phyloP scores from a whole-genome alignment of 2,329 filamentous ascomycete genomes.

The Colletotrichum somersetense region DNA sequence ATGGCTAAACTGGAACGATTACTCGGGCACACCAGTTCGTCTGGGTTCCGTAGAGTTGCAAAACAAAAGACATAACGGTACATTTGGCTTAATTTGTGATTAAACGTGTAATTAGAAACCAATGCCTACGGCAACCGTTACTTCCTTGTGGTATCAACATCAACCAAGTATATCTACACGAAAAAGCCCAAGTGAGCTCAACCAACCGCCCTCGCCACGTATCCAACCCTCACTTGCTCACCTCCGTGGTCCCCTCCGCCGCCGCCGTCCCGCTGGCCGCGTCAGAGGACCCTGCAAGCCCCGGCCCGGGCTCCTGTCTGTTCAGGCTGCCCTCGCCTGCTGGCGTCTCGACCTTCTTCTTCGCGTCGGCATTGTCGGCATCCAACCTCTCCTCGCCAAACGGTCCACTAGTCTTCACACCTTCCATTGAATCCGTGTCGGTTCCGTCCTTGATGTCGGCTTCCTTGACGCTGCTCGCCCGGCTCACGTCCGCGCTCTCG shows the following conservation, averaged over 20 bases:
- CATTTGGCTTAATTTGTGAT: background rate
- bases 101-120: background rate
- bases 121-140: background rate
- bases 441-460: constrained; percentile 43
- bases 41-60: too few relatives aligned
- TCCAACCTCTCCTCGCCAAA: constrained; percentile 50
- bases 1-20: too few relatives aligned
- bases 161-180: background rate
- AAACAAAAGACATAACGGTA: too few relatives aligned
- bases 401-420: constrained; percentile 54
- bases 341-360: constrained; percentile 15
- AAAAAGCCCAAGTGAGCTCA: constrained; percentile 1
- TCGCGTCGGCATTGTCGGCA: constrained; percentile 32
- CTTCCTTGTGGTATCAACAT: constrained; percentile 6
- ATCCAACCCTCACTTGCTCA: constrained; percentile 11
- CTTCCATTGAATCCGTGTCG: constrained; percentile 46
- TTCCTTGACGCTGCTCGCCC: constrained; percentile 76
- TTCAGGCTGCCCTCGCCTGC: background rate
- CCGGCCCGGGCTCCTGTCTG: constrained; percentile 26
- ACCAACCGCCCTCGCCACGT: background rate
- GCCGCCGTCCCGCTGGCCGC: constrained; percentile 37
- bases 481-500: constrained; percentile 75
- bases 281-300: constrained; percentile 27
- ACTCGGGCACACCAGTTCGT: too few relatives aligned
- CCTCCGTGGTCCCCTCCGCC: constrained; percentile 20